Evolutionary conservation across 306 rosid species (phyloP), one percentile per base, ranked within the genome.

Genomic region (Begonia peltatifolia): DNA sequence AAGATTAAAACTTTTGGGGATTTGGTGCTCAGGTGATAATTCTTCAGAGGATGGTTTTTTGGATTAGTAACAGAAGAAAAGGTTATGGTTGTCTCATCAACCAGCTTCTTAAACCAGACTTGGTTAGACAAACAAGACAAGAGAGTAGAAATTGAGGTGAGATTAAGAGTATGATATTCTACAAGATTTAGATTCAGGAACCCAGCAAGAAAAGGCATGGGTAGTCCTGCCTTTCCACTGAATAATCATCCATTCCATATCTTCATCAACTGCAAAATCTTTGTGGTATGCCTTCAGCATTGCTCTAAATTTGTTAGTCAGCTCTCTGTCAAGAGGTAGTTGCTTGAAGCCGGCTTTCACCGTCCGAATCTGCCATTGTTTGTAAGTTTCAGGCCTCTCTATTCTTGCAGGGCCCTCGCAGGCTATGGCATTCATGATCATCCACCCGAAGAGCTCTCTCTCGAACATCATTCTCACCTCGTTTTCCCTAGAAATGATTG

Each of bases 361-460:
- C 10, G n/a, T 58, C 64, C 70, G 53, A 41, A 42, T 14, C 41
- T 67, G 63, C 77, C 73, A 72, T 55, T 54, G 69, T 59, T 12
- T 63, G 56, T 67, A 72, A 0, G 63, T 58, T 44, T 72, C 73
- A 5, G 73, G 77, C 69, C 77, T 68, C 41, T 66, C 73, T 12
- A 63, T 73, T 52, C 77, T 67, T 30, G 58, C 63, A 36, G 12
- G 13, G 12, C 77, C 73, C 58, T 72, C 73, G 10, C 77, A 67
- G 0, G 77, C 70, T n/a, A 67, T 2, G 3, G 51, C 70, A 54
- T 72, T 72, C 55, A 53, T 22, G 13, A 50, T 42, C 14, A 66
- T 69, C 47, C 65, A 53, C 12, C 63, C 77, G 52, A 9, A 23
- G 6, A 58, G 9, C 47, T 43, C 67, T 46, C 41, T 56, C 53